phyloP scores from a whole-genome alignment of 495 filamentous ascomycete species.

The Neurospora discreta region DNA sequence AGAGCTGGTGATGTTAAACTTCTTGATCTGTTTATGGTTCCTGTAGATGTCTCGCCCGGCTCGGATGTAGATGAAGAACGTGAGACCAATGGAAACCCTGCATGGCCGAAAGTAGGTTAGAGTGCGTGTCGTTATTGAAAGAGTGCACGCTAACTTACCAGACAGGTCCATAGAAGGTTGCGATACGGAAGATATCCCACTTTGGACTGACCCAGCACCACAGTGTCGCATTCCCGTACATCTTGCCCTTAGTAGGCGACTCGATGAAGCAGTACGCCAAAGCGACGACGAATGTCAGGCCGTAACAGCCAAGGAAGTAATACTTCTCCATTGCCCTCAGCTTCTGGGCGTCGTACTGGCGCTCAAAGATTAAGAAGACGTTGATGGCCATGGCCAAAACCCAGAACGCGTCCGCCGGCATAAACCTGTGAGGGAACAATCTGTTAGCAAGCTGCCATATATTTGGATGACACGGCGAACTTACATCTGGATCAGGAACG shows the following conservation, averaged over 20 bases:
- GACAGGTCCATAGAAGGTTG: slow-evolving; percentile 72
- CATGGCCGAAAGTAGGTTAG: neutral
- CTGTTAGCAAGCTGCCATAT: neutral
- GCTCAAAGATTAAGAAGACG: slow-evolving; percentile 79
- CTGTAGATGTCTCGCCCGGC: slow-evolving; percentile 61
- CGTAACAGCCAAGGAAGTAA: slow-evolving; percentile 66
- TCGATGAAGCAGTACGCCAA: slow-evolving; percentile 56
- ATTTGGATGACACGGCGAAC: slow-evolving; percentile 6
- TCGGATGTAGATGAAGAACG: slow-evolving; percentile 62
- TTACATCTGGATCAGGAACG: slow-evolving; percentile 61
- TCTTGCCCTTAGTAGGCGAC: slow-evolving; percentile 32
- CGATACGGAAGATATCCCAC: slow-evolving; percentile 67
- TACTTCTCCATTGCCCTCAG: slow-evolving; percentile 60
- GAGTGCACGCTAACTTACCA: slow-evolving; percentile 40
- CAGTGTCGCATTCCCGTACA: slow-evolving; percentile 69
- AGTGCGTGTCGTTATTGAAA: neutral
- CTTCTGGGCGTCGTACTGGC: slow-evolving; percentile 54
- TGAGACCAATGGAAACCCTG: slow-evolving; percentile 54
- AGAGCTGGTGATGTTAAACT: slow-evolving; percentile 32
- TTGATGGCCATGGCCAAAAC: slow-evolving; percentile 81
- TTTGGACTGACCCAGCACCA: slow-evolving; percentile 70
- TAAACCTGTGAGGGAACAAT: slow-evolving; percentile 42
- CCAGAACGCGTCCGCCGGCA: slow-evolving; percentile 72
- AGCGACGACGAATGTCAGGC: slow-evolving; percentile 60
- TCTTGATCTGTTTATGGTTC: slow-evolving; percentile 36